These are phyloP conservation scores for Selaginella moellendorffii DNA, from an alignment of 75 land plant species.

Conservation along the genomic window DNA sequence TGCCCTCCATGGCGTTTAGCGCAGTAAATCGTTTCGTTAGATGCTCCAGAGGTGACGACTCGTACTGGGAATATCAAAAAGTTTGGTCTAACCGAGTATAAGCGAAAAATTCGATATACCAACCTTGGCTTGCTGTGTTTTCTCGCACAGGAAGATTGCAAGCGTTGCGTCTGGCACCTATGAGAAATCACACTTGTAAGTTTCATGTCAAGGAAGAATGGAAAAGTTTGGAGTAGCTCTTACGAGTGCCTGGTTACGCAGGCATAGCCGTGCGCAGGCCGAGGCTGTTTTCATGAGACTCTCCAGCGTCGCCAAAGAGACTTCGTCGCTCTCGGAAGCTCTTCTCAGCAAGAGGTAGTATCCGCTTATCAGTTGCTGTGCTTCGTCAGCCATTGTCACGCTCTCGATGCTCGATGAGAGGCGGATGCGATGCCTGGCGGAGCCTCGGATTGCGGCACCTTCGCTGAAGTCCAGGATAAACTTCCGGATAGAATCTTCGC, in stretches of 20 bases:
- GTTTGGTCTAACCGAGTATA: too few relatives aligned
- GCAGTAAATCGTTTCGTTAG: too few relatives aligned
- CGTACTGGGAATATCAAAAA: too few relatives aligned
- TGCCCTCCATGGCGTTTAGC: too few relatives aligned
- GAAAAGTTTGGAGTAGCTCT: not conserved
- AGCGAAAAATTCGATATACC: too few relatives aligned
- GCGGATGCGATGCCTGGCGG: not conserved
- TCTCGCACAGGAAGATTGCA: slow-evolving; percentile 19
- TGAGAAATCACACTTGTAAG: not conserved
- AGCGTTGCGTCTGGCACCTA: slow-evolving; percentile 20
- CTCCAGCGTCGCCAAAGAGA: slow-evolving; percentile 8
- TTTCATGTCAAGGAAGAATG: not conserved
- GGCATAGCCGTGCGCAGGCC: slow-evolving; percentile 20
- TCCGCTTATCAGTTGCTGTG: slow-evolving; percentile 3
- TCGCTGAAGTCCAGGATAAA: not conserved
- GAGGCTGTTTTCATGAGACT: slow-evolving; percentile 15
- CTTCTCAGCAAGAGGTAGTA: slow-evolving; percentile 18
- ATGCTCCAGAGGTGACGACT: too few relatives aligned
- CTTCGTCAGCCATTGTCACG: slow-evolving; percentile 2
- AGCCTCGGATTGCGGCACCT: not conserved
- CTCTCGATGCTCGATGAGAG: slow-evolving; percentile 12
- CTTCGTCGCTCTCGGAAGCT: slow-evolving; percentile 8
- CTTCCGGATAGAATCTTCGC: not conserved
- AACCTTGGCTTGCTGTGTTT: slow-evolving; percentile 15
- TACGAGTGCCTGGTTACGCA: slow-evolving; percentile 10